Conservation (phyloP, 2,329 filamentous ascomycete genomes). For the Raffaelea arxii region DNA sequence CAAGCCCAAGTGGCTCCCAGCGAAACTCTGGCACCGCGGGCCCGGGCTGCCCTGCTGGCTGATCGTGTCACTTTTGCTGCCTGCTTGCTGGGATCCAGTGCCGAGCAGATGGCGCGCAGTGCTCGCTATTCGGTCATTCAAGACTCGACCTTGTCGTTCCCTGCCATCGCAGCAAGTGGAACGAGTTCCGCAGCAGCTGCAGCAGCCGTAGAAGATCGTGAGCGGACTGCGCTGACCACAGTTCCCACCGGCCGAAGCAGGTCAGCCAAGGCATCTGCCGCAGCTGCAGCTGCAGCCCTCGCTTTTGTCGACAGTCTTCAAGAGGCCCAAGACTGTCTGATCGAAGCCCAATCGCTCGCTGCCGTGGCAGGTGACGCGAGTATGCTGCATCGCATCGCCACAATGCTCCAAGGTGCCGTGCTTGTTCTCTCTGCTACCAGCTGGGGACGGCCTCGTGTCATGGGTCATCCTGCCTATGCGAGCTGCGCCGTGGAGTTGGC, state of each 20-base stretch:
- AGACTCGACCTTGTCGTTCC: constrained; percentile 85
- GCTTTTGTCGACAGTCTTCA: constrained; percentile 50
- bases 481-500: constrained; percentile 60
- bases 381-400: constrained; percentile 53
- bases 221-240: constrained; percentile 25
- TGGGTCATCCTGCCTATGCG: constrained; percentile 45
- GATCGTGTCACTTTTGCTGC: constrained; percentile 56
- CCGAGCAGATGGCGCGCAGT: constrained; percentile 65
- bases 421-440: constrained; percentile 56
- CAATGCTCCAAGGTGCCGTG: constrained; percentile 53
- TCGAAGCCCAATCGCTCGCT: constrained; percentile 51
- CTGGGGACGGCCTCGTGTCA: constrained; percentile 32
- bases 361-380: constrained; percentile 44
- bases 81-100: constrained; percentile 57
- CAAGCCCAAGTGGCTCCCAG: no score
- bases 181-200: no score
- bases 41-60: constrained; percentile 26
- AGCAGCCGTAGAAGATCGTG: constrained; percentile 16
- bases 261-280: neutral
- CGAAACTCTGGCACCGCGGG: neutral
- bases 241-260: constrained; percentile 19
- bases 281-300: constrained; percentile 15
- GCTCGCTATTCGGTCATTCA: constrained; percentile 83
- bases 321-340: constrained; percentile 55
- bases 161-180: constrained; percentile 44